Percentiles rank a stretch among this genome's conserved stretches.
Conservation (phyloP, 345 rosid genomes). For the Camelina laxa region DNA sequence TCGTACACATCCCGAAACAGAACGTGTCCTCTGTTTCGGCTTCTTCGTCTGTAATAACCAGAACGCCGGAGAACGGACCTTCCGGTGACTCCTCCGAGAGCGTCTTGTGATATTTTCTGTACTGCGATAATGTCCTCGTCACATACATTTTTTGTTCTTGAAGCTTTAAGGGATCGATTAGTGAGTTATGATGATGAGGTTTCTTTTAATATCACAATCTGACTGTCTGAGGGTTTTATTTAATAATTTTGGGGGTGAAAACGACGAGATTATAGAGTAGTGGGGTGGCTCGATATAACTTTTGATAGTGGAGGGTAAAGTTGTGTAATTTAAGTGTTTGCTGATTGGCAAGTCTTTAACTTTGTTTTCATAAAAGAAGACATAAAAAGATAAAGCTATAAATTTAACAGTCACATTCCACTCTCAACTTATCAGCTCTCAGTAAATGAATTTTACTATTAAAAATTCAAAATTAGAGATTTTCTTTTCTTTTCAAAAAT, state of each 20-base stretch:
- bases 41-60: constrained; percentile 70
- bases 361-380: constrained; percentile 27
- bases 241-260: constrained; percentile 4
- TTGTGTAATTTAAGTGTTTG: constrained; percentile 18
- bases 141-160: constrained; percentile 51
- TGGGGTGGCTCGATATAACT: constrained; percentile 18
- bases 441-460: constrained; percentile 1
- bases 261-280: constrained; percentile 5
- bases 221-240: constrained; percentile 11
- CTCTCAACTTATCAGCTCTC: constrained; percentile 2
- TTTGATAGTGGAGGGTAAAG: constrained; percentile 43
- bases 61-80: constrained; percentile 65
- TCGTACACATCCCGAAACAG: constrained; percentile 59
- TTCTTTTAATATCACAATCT: background rate
- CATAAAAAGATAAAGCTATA: constrained; percentile 28
- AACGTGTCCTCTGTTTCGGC: constrained; percentile 61
- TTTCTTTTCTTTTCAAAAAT: background rate
- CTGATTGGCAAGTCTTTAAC: constrained; percentile 24
- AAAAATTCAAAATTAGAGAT: background rate
- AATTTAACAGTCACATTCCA: constrained; percentile 32
- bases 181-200: constrained; percentile 8
- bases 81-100: constrained; percentile 61
- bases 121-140: constrained; percentile 63
- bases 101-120: constrained; percentile 48
- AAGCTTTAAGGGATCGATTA: background rate